Base-by-base conservation (phyloP, 1,139 yeast species). In the Waltiozyma sp. region DNA sequence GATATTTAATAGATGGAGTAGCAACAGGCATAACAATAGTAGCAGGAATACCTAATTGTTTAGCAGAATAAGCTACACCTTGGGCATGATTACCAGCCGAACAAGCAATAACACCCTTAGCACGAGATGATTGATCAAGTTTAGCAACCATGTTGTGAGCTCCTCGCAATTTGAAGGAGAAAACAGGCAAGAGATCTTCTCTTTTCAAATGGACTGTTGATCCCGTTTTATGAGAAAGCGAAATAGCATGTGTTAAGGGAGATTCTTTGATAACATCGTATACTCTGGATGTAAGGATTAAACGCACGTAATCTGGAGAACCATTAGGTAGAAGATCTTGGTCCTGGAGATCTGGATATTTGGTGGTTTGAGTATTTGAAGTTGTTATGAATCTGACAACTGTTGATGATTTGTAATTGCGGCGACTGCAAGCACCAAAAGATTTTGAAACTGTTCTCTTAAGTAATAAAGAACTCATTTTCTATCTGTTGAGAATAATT, bases 61-160 rank as follows among this genome's bases (percentile, higher is more conserved):
- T 77, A 3, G 97, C 95, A 15, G 95, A 84, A 59, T 67, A 91
- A 0, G 98, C 98, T 9, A 93, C 97, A 49, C 99, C 99, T 62
- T 93, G 99, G 2, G 99, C 99, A 57, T 91, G 99, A 62, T 91
- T 91, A 36, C 99, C 99, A 1, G 98, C 99, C 19, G 96, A 87
- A 57, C 97, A 91, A 0, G 98, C 96, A 60, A 93, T 83, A 43
- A 91, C 96, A 50, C 99, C 99, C 47, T 82, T 76, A 52, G 84
- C 65, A 42, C 84, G 80, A 37, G 78, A 72, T 39, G 77, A 73
- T 24, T 76, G 70, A 40, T 85, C 79, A 45, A 91, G 66, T 55
- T 89, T 85, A 36, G 97, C 93, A 57, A 91, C 83, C 95, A 87
- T 88, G 61, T 91, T 91, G 64, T 89, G 87, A 21, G 98, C 99